phyloP scores from a whole-genome alignment of 2,329 filamentous ascomycete genomes.

The Fusarium scirpi region DNA sequence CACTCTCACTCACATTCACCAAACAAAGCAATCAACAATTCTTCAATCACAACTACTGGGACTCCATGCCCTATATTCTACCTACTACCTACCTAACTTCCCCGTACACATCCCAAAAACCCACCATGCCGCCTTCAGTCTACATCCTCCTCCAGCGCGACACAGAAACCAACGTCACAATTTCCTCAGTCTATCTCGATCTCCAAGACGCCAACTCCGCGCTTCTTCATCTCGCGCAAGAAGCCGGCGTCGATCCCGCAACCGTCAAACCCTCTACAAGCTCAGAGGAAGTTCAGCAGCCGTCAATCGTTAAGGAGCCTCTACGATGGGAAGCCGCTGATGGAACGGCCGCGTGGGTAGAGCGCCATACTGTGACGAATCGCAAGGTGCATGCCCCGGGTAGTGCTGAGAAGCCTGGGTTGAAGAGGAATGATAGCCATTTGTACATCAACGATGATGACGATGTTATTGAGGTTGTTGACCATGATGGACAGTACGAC shows the following conservation, averaged over 20 bases:
- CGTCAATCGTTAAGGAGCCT: constrained; percentile 44
- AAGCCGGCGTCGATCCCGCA: constrained; percentile 44
- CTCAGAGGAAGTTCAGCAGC: not conserved
- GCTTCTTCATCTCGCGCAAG: constrained; percentile 47
- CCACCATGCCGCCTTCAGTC: constrained; percentile 47
- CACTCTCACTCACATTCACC: not conserved
- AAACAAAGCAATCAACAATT: not conserved
- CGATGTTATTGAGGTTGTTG: constrained; percentile 44
- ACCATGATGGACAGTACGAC: constrained; percentile 45
- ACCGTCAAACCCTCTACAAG: constrained; percentile 30
- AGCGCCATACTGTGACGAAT: constrained; percentile 49
- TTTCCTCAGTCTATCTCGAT: constrained; percentile 51
- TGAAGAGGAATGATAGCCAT: constrained; percentile 44
- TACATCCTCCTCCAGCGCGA: constrained; percentile 52
- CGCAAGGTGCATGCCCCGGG: constrained; percentile 26
- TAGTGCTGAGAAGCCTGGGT: constrained; percentile 13
- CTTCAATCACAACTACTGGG: not conserved
- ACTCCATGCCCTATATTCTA: constrained; percentile 19
- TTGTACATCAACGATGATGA: constrained; percentile 47
- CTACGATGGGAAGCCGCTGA: constrained; percentile 53
- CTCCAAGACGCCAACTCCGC: constrained; percentile 54
- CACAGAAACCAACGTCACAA: constrained; percentile 39
- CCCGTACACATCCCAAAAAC: constrained; percentile 14
- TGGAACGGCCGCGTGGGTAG: constrained; percentile 54
- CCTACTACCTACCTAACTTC: constrained; percentile 22